Evolutionary conservation across 768 basidiomycete genomes (phyloP), one percentile per base, ranked within the genome.

Genomic region (Naganishia kalamii): DNA sequence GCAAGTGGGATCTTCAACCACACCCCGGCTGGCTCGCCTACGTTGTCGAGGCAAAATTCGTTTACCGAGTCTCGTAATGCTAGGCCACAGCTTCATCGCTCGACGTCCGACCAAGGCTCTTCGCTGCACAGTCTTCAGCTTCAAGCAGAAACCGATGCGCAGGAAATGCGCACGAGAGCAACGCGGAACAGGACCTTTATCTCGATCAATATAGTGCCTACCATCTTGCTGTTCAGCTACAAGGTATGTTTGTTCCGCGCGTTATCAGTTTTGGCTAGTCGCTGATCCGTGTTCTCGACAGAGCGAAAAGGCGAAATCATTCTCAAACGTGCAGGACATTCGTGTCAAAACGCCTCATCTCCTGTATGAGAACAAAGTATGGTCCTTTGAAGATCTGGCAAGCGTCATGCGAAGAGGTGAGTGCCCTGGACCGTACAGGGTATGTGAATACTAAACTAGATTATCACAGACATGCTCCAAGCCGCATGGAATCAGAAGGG

Each of bases 321-420:
- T 81, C 27, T 78, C 80, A 2, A 77, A 82, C 63, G 64, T 80
- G 67, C 88, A 88, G 61, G 91, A 91, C 17, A 89, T 96, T 73
- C 86, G 89, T 61, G 90, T 92, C 74, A 84, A 85, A 66, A 91
- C 90, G 4, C 86, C 89, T 35, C 84, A 86, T 57, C 81, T 94
- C 44, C 86, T 88, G 70, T 92, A 89, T 27, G 57, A 65, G 25
- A 72, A 75, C 67, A 75, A 77, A 68, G 77, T 77, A 0, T 80
- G 78, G 74, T 73, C 74, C 1, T 77, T 73, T 40, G 71, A 74
- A 41, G 77, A 79, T 29, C 65, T 79, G 12, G 75, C 78, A 29
- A 68, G 78, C 30, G 72, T 75, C 32, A 67, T 79, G 40, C 76
- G 77, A 61, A 57, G 65, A 44, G 76, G 78, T 77, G 62, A 65